Conservation (phyloP, 176 grass and related monocot genomes). For the Bromus sterilis region DNA sequence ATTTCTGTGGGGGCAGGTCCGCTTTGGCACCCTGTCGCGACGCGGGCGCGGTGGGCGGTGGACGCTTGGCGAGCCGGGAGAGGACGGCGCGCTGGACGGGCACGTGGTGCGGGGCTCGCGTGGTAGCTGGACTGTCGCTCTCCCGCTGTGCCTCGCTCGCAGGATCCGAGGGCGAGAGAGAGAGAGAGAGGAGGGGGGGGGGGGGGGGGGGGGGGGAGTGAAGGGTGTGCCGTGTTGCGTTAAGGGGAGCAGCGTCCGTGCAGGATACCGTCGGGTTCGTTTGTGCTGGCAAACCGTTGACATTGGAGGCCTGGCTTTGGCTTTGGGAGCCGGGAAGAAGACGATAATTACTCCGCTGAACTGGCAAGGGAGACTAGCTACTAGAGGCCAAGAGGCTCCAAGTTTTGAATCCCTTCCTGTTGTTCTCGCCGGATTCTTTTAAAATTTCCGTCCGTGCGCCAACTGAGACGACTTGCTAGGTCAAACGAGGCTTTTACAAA, state of each 20-base stretch:
- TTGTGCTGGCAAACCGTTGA: neutral
- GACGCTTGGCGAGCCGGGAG: conserved; percentile 6
- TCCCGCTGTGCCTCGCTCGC: neutral
- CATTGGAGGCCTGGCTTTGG: neutral
- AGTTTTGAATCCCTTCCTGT: neutral
- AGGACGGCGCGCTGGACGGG: neutral
- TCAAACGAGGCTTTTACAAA: neutral
- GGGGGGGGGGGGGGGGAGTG: neutral
- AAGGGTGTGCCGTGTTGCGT: neutral
- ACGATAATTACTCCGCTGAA: neutral
- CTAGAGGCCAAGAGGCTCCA: neutral
- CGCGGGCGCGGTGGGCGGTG: neutral
- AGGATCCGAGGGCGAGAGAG: neutral
- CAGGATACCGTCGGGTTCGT: neutral
- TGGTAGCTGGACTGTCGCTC: neutral
- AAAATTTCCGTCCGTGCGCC: neutral
- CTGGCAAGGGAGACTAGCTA: neutral
- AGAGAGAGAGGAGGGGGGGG: neutral
- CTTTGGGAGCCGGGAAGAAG: neutral
- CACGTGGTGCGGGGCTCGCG: conserved; percentile 22
- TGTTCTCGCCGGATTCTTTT: neutral
- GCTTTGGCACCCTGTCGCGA: conserved; percentile 8
- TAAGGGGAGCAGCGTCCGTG: neutral
- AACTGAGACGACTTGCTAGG: neutral
- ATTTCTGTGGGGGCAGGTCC: neutral